These are phyloP conservation scores for Gossypium stocksii DNA, from an alignment of 345 rosid species.

Conservation along the genomic window DNA sequence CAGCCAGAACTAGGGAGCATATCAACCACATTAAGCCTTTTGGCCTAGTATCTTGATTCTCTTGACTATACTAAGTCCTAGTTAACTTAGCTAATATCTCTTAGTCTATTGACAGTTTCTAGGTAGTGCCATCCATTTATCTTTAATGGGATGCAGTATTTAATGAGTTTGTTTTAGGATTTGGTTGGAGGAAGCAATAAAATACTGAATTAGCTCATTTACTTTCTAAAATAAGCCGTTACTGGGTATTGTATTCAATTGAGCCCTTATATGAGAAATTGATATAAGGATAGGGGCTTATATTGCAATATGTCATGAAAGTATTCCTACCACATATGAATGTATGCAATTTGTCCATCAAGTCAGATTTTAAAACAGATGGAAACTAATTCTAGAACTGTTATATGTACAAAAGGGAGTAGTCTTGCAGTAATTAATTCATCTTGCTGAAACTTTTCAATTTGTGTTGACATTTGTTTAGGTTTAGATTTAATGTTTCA, in stretches of 20 bases:
- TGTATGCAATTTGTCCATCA: background rate
- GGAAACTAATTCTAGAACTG: background rate
- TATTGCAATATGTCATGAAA: background rate
- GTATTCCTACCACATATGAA: background rate
- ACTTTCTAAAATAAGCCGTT: no score
- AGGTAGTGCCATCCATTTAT: background rate
- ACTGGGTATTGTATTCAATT: background rate
- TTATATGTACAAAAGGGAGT: background rate
- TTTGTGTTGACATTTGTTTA: background rate
- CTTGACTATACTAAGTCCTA: background rate
- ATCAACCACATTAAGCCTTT: background rate
- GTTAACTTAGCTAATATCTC: background rate
- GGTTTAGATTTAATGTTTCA: background rate
- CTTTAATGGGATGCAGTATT: background rate
- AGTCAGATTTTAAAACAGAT: background rate
- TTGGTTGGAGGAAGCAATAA: background rate
- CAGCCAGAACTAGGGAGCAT: background rate
- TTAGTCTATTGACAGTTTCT: background rate
- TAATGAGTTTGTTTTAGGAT: background rate
- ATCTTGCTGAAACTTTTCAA: background rate
- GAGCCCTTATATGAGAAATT: background rate
- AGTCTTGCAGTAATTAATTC: background rate
- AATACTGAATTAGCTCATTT: background rate
- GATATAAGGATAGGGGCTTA: background rate
- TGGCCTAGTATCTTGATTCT: background rate